Evolutionary conservation across 2,329 filamentous ascomycete species (phyloP), one percentile per base, ranked within the genome.

Genomic region (Trichoderma cornu-damae): DNA sequence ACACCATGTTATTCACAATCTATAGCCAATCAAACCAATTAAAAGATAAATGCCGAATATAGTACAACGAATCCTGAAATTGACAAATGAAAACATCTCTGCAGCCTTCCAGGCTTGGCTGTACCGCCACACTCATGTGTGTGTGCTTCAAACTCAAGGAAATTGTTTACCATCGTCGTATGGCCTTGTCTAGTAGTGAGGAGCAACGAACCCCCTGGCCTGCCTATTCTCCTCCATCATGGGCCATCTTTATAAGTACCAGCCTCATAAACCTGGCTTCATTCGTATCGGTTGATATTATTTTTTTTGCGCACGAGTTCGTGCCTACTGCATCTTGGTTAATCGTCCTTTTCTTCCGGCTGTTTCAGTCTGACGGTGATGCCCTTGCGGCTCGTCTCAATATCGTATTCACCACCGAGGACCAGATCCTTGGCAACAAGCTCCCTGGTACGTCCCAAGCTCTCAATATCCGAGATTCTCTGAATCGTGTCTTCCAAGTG

Each of bases 401-500:
- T 80, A 61, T 84, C 80, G 68, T 96, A 96, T 70, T 87, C 87
- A 2, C 91, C 91, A 11, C 89, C 85, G 30, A 92, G 77, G 67
- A 94, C 93, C 37, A 97, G 78, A 71, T 97, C 94, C 76, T 99
- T 99, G 62, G 96, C 89, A 1, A 96, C 95, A 52, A 99, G 71
- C 73, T 99, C 94, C 61, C 93, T 85, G n/a, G 94, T 99, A 61
- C 94, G 80, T 34, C 92, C 93, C 61, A 99, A 78, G 66, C 87
- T 92, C 77, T 99, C 94, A 68, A 99, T 99, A 62, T 88, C 92
- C n/a, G 80, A 75, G 63, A 99, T 99, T 20, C 94, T 82, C 59
- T 93, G 82, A 22, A 96, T 76, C 0, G 94, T 97, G 3, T 81
- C 85, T 60, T 96, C 85, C 14, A 99, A 75, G 69, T 91, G 87